Percentiles rank a stretch among this genome's conserved stretches.
Conservation (phyloP, 2,329 filamentous ascomycete species). For the Aureobasidium sp. region DNA sequence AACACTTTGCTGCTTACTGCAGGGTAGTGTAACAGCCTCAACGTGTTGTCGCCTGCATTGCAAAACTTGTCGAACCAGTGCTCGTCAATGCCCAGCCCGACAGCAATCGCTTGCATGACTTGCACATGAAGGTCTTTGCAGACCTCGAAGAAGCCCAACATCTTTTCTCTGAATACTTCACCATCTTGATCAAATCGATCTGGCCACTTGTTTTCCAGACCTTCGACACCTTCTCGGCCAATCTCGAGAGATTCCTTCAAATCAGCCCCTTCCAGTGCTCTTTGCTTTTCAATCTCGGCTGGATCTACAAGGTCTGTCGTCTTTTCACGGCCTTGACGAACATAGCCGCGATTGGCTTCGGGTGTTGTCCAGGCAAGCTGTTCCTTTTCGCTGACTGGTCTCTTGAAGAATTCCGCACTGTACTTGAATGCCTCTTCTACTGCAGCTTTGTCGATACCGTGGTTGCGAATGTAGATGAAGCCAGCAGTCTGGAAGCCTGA, state of each 20-base stretch:
- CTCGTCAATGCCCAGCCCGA: slow-evolving; percentile 62
- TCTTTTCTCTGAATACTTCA: slow-evolving; percentile 59
- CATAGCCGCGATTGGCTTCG: slow-evolving; percentile 42
- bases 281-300: slow-evolving; percentile 50
- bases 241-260: slow-evolving; percentile 57
- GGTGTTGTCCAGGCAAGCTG: slow-evolving; percentile 55
- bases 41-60: slow-evolving; percentile 57
- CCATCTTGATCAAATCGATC: slow-evolving; percentile 42
- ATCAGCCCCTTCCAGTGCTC: slow-evolving; percentile 40
- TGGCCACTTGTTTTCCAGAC: slow-evolving; percentile 72
- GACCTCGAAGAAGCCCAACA: slow-evolving; percentile 65
- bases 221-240: slow-evolving; percentile 51
- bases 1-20: slow-evolving; percentile 51
- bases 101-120: slow-evolving; percentile 54
- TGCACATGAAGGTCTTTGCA: slow-evolving; percentile 68
- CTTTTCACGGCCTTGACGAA: slow-evolving; percentile 56
- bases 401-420: slow-evolving; percentile 64
- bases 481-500: slow-evolving; percentile 74
- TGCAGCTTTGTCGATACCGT: slow-evolving; percentile 54
- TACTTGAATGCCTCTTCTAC: slow-evolving; percentile 22
- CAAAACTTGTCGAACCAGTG: slow-evolving; percentile 70
- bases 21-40: slow-evolving; percentile 44
- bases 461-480: slow-evolving; percentile 81
- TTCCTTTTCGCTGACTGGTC: slow-evolving; percentile 55
- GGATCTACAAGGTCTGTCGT: slow-evolving; percentile 50